A percentile compares a stretch with the other conserved stretches of the same genome.
phyloP scores from a whole-genome alignment of 2,329 filamentous ascomycete species.

The Phoma sp. region DNA sequence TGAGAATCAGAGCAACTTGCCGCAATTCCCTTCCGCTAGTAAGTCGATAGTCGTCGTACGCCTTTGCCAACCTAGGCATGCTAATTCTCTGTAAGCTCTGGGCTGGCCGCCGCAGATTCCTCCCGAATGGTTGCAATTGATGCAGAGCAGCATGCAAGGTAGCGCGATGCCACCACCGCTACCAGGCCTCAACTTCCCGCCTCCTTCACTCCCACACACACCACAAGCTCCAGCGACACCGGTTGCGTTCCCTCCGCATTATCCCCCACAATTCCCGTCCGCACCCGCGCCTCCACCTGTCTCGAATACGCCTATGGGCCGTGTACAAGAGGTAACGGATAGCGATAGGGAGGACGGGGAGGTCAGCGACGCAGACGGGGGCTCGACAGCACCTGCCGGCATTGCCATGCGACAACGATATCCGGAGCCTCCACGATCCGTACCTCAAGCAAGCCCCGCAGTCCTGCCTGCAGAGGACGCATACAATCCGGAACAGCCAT shows the following conservation, averaged over 20 bases:
- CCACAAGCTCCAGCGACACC: conserved; percentile 27
- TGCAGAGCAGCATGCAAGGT: conserved; percentile 28
- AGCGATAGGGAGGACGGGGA: conserved; percentile 74
- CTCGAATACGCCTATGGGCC: conserved; percentile 25
- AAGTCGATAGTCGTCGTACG: background rate
- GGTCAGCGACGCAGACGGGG: conserved; percentile 63
- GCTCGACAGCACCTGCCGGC: conserved; percentile 18
- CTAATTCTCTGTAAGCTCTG: background rate
- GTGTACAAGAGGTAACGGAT: conserved; percentile 42
- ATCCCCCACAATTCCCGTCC: conserved; percentile 16
- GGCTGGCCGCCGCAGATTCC: conserved; percentile 37
- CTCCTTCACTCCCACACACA: conserved; percentile 28
- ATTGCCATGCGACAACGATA: conserved; percentile 13
- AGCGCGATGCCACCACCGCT: conserved; percentile 27
- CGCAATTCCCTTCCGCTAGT: conserved; percentile 9
- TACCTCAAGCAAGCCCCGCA: conserved; percentile 16
- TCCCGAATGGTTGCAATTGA: conserved; percentile 40
- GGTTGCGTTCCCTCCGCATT: conserved; percentile 16
- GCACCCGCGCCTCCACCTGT: background rate
- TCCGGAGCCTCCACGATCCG: conserved; percentile 32
- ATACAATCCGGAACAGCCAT: conserved; percentile 28
- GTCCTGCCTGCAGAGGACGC: conserved; percentile 9
- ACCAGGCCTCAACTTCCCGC: conserved; percentile 25
- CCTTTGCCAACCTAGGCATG: background rate
- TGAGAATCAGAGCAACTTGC: conserved; percentile 12